Percentiles rank a stretch among this genome's conserved stretches.
Evolutionary conservation across 2,329 filamentous ascomycete genomes (phyloP).

Genomic region (Colletotrichum cuscutae): DNA sequence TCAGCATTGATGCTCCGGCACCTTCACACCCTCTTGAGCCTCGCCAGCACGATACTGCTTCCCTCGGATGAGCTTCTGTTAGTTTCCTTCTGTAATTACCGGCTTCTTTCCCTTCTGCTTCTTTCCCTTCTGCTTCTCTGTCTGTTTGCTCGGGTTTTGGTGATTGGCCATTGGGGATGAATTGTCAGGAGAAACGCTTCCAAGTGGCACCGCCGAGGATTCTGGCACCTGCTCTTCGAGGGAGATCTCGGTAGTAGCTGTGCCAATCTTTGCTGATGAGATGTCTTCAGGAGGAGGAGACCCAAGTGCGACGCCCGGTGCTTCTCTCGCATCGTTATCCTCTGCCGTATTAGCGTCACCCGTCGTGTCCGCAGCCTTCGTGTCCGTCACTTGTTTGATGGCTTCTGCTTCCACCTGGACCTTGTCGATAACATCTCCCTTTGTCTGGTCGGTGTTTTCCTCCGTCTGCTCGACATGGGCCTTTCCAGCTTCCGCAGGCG

Average conservation of each 20-base stretch:
- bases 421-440: not conserved
- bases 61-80: not conserved
- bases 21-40: not conserved
- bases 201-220: not conserved
- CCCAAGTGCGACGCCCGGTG: not conserved
- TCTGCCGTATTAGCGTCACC: not conserved
- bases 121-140: not conserved
- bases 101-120: not conserved
- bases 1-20: not conserved
- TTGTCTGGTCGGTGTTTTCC: not conserved
- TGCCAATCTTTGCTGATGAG: not conserved
- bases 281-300: not conserved
- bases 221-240: not conserved
- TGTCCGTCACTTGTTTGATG: not conserved
- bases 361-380: not conserved
- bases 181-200: not conserved
- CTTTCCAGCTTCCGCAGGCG: constrained; percentile 20
- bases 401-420: not conserved
- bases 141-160: not conserved
- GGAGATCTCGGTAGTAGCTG: not conserved
- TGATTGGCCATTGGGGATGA: not conserved
- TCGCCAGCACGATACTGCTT: not conserved
- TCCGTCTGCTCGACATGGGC: not conserved
- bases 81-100: not conserved
- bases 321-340: not conserved